Evolutionary conservation across 345 rosid species (phyloP), one percentile per base, ranked within the genome.

Genomic region (Arabis alpina): DNA sequence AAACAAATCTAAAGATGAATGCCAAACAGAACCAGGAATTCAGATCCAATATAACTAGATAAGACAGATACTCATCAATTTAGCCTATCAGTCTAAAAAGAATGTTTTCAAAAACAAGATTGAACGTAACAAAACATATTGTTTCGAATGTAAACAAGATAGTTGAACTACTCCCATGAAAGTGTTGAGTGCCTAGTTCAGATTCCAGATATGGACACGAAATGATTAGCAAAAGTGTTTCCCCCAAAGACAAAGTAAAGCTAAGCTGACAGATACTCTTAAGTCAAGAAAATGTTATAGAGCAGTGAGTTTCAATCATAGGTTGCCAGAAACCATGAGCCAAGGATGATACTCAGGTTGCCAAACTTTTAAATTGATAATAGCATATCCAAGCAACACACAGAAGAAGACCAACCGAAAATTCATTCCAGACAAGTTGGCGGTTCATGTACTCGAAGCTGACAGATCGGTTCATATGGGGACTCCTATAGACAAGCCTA

Each of bases 361-460:
- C 48, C 10, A 34, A 50, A 66, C 32, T 32, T 58, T 59, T 4
- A 59, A 51, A 34, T 24, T 50, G 49, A 52, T 32, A 25, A 52
- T 51, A 44, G 19, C 49, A 32, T 27, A 57, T 13, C 48, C 12
- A 51, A 24, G 57, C 14, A 54, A 28, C 15, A 27, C 44, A 61
- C 8, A 54, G 76, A 53, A 76, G 66, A 71, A 54, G 57, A 76
- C 72, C 80, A 89, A 92, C 98, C 84, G 93, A 94, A 72, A 94
- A 94, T 78, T 94, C 98, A 77, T 94, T 94, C 99, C 98, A 94
- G 79, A 95, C 98, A 69, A 95, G 82, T 70, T 92, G 98, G 44
- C 94, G 91, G 77, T 95, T 90, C 98, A 92, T 90, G 84, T 95
- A 92, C 88, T 95, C 97, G 47, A 95, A 95, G 87, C 98, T 95